phyloP scores from a whole-genome alignment of 495 filamentous ascomycete species.

The Penicillium canescens region DNA sequence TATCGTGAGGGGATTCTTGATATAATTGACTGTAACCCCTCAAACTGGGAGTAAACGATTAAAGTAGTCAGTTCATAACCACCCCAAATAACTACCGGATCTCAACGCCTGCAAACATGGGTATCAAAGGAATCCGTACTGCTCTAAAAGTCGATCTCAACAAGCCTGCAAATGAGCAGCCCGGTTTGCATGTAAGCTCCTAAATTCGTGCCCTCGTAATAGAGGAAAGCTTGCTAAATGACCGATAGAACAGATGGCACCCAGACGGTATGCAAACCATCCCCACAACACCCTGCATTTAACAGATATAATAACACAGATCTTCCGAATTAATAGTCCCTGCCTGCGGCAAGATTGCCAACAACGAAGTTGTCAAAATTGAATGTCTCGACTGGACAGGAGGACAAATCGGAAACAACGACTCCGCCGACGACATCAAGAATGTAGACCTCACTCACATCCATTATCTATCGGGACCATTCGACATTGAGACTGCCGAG shows the following conservation, averaged over 20 bases:
- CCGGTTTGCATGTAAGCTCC: conserved; percentile 68
- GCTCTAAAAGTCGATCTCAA: conserved; percentile 75
- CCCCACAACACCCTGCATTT: neutral
- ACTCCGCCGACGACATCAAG: conserved; percentile 83
- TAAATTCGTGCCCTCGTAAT: neutral
- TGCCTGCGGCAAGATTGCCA: conserved; percentile 69
- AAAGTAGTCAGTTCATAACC: neutral
- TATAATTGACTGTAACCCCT: neutral
- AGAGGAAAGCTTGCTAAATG: neutral
- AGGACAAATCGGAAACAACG: conserved; percentile 87
- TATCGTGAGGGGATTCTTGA: conserved; percentile 1
- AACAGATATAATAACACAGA: neutral
- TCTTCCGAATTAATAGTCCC: conserved; percentile 60
- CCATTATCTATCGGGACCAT: conserved; percentile 90
- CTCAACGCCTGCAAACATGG: conserved; percentile 39
- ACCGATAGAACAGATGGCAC: conserved; percentile 83
- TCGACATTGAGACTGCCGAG: conserved; percentile 83
- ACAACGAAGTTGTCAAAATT: conserved; percentile 90
- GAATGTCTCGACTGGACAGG: conserved; percentile 91
- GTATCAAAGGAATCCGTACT: conserved; percentile 64
- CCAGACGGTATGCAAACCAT: conserved; percentile 66
- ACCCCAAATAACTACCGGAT: neutral
- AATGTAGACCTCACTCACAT: conserved; percentile 82
- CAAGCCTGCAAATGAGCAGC: conserved; percentile 74
- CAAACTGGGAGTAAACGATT: too few species aligned